Percentiles rank a stretch among this genome's conserved stretches.
Conservation (phyloP, 2,329 filamentous ascomycete genomes). For the Coniochaeta prunicola region DNA sequence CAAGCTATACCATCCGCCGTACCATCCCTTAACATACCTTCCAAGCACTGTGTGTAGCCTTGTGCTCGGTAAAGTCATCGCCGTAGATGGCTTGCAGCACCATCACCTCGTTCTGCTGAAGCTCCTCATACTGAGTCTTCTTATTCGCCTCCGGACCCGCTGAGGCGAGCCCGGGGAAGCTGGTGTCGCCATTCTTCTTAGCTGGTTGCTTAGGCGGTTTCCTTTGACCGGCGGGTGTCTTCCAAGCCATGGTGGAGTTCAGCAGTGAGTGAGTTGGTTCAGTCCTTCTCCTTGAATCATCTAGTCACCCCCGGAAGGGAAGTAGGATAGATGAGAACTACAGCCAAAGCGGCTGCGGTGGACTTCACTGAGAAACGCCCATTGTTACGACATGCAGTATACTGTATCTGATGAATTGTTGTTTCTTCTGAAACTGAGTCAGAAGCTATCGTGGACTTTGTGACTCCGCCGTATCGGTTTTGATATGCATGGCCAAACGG, state of each 20-base stretch:
- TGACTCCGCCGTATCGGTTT: neutral
- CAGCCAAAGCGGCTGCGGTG: constrained; percentile 45
- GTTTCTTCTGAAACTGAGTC: neutral
- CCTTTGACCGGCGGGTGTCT: constrained; percentile 40
- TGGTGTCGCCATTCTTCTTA: constrained; percentile 32
- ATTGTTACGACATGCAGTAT: constrained; percentile 21
- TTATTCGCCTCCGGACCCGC: constrained; percentile 31
- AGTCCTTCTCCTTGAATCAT: neutral
- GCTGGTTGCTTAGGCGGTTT: constrained; percentile 33
- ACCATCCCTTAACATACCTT: constrained; percentile 50
- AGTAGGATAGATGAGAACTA: constrained; percentile 27
- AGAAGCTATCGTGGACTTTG: neutral
- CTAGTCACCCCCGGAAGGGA: neutral
- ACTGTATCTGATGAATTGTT: neutral
- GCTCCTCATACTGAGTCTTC: constrained; percentile 67
- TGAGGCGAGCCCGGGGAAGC: constrained; percentile 42
- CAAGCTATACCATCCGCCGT: neutral
- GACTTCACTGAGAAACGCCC: constrained; percentile 39
- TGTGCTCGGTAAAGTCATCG: constrained; percentile 75
- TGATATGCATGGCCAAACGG: neutral
- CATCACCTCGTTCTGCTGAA: constrained; percentile 81
- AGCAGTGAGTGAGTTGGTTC: constrained; percentile 3
- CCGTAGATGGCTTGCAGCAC: constrained; percentile 82
- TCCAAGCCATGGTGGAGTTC: constrained; percentile 42
- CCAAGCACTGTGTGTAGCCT: constrained; percentile 70